phyloP scores from a whole-genome alignment of 371 early-diverging fungal species.

The Haplosporangium sp. region DNA sequence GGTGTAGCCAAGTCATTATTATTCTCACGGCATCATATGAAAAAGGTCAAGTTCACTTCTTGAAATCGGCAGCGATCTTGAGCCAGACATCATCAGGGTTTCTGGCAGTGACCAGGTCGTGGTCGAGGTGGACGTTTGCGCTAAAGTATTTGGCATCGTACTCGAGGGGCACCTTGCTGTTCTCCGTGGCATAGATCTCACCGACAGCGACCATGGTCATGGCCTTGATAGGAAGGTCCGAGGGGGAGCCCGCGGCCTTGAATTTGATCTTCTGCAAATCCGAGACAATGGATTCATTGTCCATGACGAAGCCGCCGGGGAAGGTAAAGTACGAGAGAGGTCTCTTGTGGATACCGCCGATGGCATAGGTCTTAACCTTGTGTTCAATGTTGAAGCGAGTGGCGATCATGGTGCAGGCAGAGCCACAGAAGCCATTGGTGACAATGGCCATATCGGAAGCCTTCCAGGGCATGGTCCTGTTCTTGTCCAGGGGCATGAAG shows the following conservation, averaged over 20 bases:
- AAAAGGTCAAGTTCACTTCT: conserved; percentile 7
- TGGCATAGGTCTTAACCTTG: conserved; percentile 45
- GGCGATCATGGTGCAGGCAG: conserved; percentile 55
- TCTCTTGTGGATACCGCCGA: conserved; percentile 36
- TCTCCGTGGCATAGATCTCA: conserved; percentile 42
- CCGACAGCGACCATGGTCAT: conserved; percentile 21
- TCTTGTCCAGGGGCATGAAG: conserved; percentile 49
- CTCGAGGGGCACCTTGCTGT: conserved; percentile 45
- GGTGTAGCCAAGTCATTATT: neutral
- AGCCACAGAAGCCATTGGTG: conserved; percentile 54
- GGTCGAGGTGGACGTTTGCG: conserved; percentile 41
- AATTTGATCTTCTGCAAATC: conserved; percentile 27
- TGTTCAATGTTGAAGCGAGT: conserved; percentile 41
- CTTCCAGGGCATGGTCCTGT: conserved; percentile 40
- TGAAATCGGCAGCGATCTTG: conserved; percentile 48
- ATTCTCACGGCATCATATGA: neutral
- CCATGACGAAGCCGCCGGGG: conserved; percentile 54
- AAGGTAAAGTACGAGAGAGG: conserved; percentile 51
- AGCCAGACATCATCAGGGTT: conserved; percentile 50
- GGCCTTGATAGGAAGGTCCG: conserved; percentile 8
- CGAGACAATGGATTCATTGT: conserved; percentile 23
- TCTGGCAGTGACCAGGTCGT: conserved; percentile 39
- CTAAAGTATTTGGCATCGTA: conserved; percentile 46
- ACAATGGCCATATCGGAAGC: conserved; percentile 51
- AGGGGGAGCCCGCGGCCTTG: conserved; percentile 27